Conservation (phyloP, 2,329 filamentous ascomycete species). For the Neospermospora avenae region DNA sequence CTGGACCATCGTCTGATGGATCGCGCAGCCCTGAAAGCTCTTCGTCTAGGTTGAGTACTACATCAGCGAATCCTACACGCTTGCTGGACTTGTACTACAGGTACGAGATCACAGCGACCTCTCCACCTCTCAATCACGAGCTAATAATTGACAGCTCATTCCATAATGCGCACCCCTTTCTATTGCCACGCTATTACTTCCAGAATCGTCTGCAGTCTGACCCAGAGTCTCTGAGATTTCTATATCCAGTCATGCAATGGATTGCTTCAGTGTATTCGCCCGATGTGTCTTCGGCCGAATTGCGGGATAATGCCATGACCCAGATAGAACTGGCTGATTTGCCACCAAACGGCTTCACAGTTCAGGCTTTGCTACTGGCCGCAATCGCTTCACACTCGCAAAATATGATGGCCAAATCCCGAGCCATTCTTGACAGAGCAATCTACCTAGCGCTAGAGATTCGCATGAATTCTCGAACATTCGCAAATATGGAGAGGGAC, state of each 20-base stretch:
- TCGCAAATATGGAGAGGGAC: conserved; percentile 42
- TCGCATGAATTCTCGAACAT: conserved; percentile 55
- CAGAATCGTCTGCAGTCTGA: conserved; percentile 34
- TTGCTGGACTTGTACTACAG: conserved; percentile 28
- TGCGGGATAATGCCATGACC: conserved; percentile 31
- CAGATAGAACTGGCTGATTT: conserved; percentile 30
- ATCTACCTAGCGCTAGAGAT: conserved; percentile 57
- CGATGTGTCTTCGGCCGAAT: conserved; percentile 33
- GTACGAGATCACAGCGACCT: conserved; percentile 19
- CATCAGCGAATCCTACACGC: conserved; percentile 22
- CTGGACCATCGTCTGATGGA: conserved; percentile 15
- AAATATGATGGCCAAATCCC: conserved; percentile 28
- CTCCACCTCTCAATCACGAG: conserved; percentile 15
- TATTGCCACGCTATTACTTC: conserved; percentile 37
- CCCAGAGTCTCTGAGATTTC: conserved; percentile 33
- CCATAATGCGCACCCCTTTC: conserved; percentile 37
- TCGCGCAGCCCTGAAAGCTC: conserved; percentile 23
- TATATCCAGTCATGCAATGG: conserved; percentile 36
- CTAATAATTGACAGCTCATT: conserved; percentile 33
- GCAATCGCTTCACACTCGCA: conserved; percentile 39
- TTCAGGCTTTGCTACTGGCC: conserved; percentile 39
- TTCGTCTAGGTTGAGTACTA: conserved; percentile 13
- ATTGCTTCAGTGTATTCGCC: conserved; percentile 39
- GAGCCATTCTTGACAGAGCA: conserved; percentile 43
- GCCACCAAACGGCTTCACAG: conserved; percentile 33